A percentile compares a stretch with the other conserved stretches of the same genome.
Conservation (phyloP, 768 basidiomycete species). For the Leccinum incarnatum region DNA sequence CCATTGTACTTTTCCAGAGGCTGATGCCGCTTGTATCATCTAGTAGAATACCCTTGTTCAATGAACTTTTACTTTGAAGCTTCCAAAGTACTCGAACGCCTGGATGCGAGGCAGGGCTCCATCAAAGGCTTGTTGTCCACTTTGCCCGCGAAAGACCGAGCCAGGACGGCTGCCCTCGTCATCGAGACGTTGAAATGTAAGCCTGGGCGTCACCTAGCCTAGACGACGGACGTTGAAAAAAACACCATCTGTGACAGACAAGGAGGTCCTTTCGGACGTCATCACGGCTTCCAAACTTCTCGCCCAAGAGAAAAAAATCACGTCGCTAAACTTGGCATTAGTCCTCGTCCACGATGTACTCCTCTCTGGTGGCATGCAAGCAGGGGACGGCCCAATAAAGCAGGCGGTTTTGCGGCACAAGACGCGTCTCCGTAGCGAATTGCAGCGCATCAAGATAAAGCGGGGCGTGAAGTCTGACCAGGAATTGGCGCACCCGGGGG, state of each 20-base stretch:
- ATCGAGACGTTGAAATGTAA: slow-evolving; percentile 96
- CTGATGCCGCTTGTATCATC: slow-evolving; percentile 27
- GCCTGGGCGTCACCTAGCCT: slow-evolving; percentile 17
- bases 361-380: slow-evolving; percentile 81
- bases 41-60: slow-evolving; percentile 28
- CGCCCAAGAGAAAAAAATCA: slow-evolving; percentile 72
- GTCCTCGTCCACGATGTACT: slow-evolving; percentile 92
- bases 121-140: slow-evolving; percentile 80
- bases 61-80: slow-evolving; percentile 99
- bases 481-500: slow-evolving; percentile 61
- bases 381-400: slow-evolving; percentile 87
- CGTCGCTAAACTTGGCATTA: slow-evolving; percentile 71
- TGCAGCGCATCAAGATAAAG: slow-evolving; percentile 80
- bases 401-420: slow-evolving; percentile 86
- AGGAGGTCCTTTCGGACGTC: slow-evolving; percentile 66
- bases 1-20: slow-evolving; percentile 19
- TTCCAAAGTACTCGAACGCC: slow-evolving; percentile 74
- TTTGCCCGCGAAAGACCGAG: slow-evolving; percentile 70
- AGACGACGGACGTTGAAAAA: slow-evolving; percentile 7
- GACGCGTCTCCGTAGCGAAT: slow-evolving; percentile 82
- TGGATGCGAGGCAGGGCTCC: slow-evolving; percentile 88
- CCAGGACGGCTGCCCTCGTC: slow-evolving; percentile 79
- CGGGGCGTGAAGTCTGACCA: slow-evolving; percentile 61
- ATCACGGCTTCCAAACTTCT: slow-evolving; percentile 66
- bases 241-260: slow-evolving; percentile 50